Percentiles rank a stretch among this genome's conserved stretches.
Conservation (phyloP, 768 basidiomycete genomes). For the Xerocomellus chrysenteron region DNA sequence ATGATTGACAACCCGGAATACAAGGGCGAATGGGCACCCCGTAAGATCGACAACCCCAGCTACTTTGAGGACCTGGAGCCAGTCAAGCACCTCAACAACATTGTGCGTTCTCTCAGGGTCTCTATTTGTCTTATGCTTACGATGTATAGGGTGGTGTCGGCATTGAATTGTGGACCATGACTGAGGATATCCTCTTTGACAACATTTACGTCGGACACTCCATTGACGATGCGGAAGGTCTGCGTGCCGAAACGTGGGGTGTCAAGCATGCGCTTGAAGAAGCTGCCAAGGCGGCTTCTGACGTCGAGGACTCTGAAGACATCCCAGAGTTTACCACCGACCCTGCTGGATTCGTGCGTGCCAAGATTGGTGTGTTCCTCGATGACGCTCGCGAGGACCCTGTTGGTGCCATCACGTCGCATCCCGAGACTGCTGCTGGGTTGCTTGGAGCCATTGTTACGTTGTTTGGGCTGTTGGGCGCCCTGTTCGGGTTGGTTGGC, state of each 20-base stretch:
- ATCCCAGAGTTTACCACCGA: slow-evolving; percentile 61
- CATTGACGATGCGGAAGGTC: slow-evolving; percentile 72
- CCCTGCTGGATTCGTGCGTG: slow-evolving; percentile 77
- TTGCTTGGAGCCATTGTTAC: slow-evolving; percentile 74
- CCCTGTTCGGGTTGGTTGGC: slow-evolving; percentile 77
- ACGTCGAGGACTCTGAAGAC: slow-evolving; percentile 46
- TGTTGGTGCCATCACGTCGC: slow-evolving; percentile 76
- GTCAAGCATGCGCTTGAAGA: slow-evolving; percentile 86
- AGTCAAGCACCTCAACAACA: slow-evolving; percentile 79
- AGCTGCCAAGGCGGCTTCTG: slow-evolving; percentile 43
- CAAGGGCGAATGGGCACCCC: slow-evolving; percentile 92
- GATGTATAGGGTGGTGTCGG: slow-evolving; percentile 80
- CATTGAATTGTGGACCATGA: slow-evolving; percentile 99
- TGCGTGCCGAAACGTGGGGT: slow-evolving; percentile 88
- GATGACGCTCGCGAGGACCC: slow-evolving; percentile 76
- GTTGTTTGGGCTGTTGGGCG: slow-evolving; percentile 81
- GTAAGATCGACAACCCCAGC: slow-evolving; percentile 85
- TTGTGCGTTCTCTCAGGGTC: slow-evolving; percentile 49
- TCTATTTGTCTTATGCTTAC: slow-evolving; percentile 1
- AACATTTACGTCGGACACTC: slow-evolving; percentile 96
- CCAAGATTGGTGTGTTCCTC: slow-evolving; percentile 76
- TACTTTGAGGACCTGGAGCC: slow-evolving; percentile 89
- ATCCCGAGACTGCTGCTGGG: slow-evolving; percentile 84
- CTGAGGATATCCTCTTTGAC: slow-evolving; percentile 89
- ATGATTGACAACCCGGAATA: slow-evolving; percentile 96